A percentile compares a stretch with the other conserved stretches of the same genome.
These are phyloP conservation scores for Rhododendron molle DNA, from an alignment of 148 eudicot genomes.

Conservation along the genomic window DNA sequence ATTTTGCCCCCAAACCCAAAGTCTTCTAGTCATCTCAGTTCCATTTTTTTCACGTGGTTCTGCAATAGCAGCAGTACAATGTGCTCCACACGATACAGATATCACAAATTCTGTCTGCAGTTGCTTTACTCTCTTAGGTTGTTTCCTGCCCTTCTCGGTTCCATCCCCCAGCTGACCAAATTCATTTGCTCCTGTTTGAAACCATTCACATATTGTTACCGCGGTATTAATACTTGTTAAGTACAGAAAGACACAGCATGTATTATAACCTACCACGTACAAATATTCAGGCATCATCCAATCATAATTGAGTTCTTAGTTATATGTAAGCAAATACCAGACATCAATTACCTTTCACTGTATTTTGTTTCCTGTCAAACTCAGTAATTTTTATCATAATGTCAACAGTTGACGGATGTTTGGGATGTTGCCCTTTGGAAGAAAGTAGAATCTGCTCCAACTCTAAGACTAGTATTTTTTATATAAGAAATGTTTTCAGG, in stretches of 20 bases:
- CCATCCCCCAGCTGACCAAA: conserved; percentile 99
- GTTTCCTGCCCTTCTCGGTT: conserved; percentile 71
- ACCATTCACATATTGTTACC: conserved; percentile 5
- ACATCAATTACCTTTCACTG: neutral
- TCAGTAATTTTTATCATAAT: neutral
- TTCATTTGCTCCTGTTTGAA: conserved; percentile 81
- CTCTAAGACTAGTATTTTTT: neutral
- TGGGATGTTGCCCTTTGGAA: neutral
- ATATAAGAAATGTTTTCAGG: neutral
- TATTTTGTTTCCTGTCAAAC: neutral
- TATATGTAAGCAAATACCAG: neutral
- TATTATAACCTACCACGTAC: neutral
- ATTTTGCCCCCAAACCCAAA: conserved; percentile 99
- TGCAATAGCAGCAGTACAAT: conserved; percentile 98
- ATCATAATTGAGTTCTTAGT: neutral
- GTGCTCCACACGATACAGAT: conserved; percentile 93
- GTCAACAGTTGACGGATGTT: neutral
- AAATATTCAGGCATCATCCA: neutral
- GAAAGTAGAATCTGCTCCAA: neutral
- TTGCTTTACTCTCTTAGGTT: conserved; percentile 70
- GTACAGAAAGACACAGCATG: conserved; percentile 1
- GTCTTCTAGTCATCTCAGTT: conserved; percentile 57
- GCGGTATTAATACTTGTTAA: neutral
- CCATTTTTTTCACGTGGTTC: conserved; percentile 91
- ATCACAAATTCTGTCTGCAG: conserved; percentile 73